Evolutionary conservation across 75 land plant species (phyloP), one percentile per base, ranked within the genome.

Genomic region (Sequoia sempervirens): DNA sequence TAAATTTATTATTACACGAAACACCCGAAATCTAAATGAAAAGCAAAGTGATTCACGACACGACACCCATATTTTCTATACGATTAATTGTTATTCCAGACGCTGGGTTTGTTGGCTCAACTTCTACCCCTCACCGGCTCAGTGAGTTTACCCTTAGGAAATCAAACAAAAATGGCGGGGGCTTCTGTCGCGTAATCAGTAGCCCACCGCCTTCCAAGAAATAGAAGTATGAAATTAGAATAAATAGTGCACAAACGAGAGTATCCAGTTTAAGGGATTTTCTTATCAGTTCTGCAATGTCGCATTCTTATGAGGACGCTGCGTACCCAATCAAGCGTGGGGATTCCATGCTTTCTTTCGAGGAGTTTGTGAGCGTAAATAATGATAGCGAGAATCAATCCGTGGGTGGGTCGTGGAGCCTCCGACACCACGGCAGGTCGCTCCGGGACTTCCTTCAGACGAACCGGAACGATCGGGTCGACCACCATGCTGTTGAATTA

Each of bases 271-370:
- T 20, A 17, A 75, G 43, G 43, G 3, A 6, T 4, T 14, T 30
- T 30, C 41, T 40, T 40, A 40, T 40, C 41, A 40, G 41, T 41
- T 4, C n/a, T 8, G 28, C 6, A 20, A 78, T 78, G 80, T 38
- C 20, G 80, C 7, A n/a, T 8, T 26, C 26, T 11, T 2, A 20
- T 76, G 43, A 17, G 5, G 50, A 45, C 9, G 47, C n/a, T 2
- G 40, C 45, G 40, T 78, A 18, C 14, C 50, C 80, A 10, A 78
- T 78, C 0, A 78, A 78, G 46, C 46, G 47, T 0, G 80, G 26
- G 50, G 80, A 78, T 78, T 78, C 80, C 32, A 78, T 78, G 50
- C 12, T 43, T 26, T 41, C 80, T 8, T 23, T 78, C 15, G 80
- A 78, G 43, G 50, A n/a, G 4, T 43, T 75, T 23, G 46, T 23